A percentile compares a stretch with the other conserved stretches of the same genome.
These are phyloP conservation scores for Diaporthe ampelina DNA, from an alignment of 2,329 filamentous ascomycete species.

Conservation along the genomic window DNA sequence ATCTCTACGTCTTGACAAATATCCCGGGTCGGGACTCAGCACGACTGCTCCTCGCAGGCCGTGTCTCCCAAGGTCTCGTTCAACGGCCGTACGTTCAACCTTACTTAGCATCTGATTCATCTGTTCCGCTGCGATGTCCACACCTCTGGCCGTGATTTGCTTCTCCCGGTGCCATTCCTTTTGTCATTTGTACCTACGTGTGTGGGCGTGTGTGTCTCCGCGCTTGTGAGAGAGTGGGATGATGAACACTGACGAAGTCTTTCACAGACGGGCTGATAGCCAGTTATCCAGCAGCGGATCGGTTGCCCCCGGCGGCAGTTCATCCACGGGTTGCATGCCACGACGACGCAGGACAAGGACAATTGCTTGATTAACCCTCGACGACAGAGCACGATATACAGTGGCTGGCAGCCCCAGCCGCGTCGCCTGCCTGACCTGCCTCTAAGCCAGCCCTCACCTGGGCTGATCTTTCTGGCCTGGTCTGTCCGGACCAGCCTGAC, in stretches of 20 bases:
- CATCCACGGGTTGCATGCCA: slow-evolving; percentile 14
- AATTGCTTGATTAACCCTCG: slow-evolving; percentile 31
- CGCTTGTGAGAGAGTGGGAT: slow-evolving; percentile 19
- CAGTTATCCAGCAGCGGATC: slow-evolving; percentile 27
- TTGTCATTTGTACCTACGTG: neutral
- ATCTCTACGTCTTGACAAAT: slow-evolving; percentile 9
- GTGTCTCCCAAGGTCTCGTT: slow-evolving; percentile 9
- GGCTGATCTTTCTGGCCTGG: slow-evolving; percentile 15
- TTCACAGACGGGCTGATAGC: slow-evolving; percentile 8
- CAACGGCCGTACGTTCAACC: slow-evolving; percentile 29
- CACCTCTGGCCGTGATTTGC: slow-evolving; percentile 8
- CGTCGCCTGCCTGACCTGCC: neutral
- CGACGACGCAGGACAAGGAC: slow-evolving; percentile 13
- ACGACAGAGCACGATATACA: slow-evolving; percentile 1
- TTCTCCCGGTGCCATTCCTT: neutral
- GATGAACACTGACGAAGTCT: slow-evolving; percentile 30
- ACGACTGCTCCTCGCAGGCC: neutral
- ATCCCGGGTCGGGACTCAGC: slow-evolving; percentile 4
- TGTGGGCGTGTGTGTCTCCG: neutral
- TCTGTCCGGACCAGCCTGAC: slow-evolving; percentile 1
- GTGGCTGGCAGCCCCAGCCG: neutral
- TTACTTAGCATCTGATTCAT: slow-evolving; percentile 2
- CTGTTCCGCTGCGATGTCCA: neutral
- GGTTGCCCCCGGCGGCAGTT: slow-evolving; percentile 13
- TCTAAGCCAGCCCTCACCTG: neutral